Evolutionary conservation across 768 basidiomycete species (phyloP).

Genomic region (Rhodotorula paludigena): DNA sequence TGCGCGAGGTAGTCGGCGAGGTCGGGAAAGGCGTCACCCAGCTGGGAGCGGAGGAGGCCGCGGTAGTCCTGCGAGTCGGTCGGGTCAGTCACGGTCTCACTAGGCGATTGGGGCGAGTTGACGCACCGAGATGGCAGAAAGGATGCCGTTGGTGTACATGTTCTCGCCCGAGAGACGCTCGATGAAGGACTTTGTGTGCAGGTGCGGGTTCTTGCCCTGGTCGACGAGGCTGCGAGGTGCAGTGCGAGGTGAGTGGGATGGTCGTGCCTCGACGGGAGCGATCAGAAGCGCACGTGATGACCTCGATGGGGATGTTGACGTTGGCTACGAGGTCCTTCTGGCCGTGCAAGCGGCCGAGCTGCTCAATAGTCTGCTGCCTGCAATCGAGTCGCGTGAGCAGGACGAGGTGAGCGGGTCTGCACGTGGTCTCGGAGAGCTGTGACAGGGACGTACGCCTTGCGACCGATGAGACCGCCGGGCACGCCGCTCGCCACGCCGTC

Average conservation of each 20-base stretch:
- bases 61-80: slow-evolving; percentile 23
- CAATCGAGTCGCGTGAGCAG: no score
- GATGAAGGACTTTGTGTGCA: slow-evolving; percentile 39
- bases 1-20: slow-evolving; percentile 6
- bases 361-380: slow-evolving; percentile 23
- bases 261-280: neutral
- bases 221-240: slow-evolving; percentile 35
- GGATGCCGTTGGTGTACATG: slow-evolving; percentile 44
- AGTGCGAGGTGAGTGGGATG: neutral
- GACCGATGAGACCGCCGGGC: slow-evolving; percentile 34
- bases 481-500: slow-evolving; percentile 15
- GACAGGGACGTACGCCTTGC: slow-evolving; percentile 22
- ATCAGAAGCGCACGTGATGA: slow-evolving; percentile 22
- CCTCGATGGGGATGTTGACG: slow-evolving; percentile 33
- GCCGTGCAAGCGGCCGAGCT: slow-evolving; percentile 9
- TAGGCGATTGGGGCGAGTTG: neutral
- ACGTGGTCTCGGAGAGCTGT: neutral
- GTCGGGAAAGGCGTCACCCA: slow-evolving; percentile 37
- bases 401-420: neutral
- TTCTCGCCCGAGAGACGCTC: slow-evolving; percentile 43
- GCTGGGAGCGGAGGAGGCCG: slow-evolving; percentile 21
- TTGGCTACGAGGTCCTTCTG: slow-evolving; percentile 16
- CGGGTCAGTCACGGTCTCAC: neutral
- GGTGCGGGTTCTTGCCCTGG: slow-evolving; percentile 42
- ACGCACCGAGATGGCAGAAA: slow-evolving; percentile 38